Evolutionary conservation across 257 asterid genomes (phyloP).

Genomic region (Solanum pennellii): DNA sequence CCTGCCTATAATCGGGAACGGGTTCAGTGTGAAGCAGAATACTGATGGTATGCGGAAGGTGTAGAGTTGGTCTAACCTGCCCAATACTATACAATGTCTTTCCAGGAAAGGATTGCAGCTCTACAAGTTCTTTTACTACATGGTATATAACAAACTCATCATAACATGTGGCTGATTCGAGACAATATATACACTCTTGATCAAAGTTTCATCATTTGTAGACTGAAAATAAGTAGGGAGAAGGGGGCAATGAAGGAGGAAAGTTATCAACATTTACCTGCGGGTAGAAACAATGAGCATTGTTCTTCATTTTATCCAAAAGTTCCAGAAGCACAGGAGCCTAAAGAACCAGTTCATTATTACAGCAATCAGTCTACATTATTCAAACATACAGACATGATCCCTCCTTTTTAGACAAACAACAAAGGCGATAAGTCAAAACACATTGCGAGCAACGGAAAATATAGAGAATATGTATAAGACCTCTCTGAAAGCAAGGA

Average conservation of each 20-base stretch:
- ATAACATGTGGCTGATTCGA: not conserved
- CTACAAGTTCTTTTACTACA: not conserved
- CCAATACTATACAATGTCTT: not conserved
- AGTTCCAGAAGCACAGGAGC: conserved; percentile 73
- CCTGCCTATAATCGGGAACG: not conserved
- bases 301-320: conserved; percentile 56
- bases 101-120: not conserved
- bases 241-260: not conserved
- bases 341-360: conserved; percentile 19
- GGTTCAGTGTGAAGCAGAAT: not conserved
- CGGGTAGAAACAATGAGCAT: conserved; percentile 40
- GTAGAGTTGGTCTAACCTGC: not conserved
- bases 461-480: not conserved
- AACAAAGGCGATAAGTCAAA: not conserved
- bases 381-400: not conserved
- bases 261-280: conserved; percentile 33
- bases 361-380: not conserved
- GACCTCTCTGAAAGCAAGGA: conserved; percentile 94
- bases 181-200: not conserved
- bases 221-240: not conserved
- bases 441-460: not conserved
- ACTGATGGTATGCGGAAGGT: not conserved
- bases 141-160: not conserved
- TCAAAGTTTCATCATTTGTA: not conserved
- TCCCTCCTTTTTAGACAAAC: not conserved